Base-by-base conservation (phyloP, 148 eudicot species). In the Chenopodium berlandieri region DNA sequence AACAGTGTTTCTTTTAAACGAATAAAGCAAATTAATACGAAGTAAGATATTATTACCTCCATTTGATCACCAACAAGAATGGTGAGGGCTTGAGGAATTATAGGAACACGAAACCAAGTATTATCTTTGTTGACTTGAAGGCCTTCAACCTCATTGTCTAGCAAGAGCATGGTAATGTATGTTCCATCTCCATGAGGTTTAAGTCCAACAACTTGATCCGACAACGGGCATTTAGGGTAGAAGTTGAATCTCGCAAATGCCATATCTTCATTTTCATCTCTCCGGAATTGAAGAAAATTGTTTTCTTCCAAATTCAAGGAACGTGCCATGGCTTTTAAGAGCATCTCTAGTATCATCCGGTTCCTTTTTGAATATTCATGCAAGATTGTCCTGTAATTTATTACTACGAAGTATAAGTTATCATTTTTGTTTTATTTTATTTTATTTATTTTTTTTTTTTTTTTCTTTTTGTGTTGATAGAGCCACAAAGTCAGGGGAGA, bases 161-260 rank as follows among this genome's bases (percentile, higher is more conserved):
- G 93, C 64, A 90, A 68, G 6, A 90, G 88, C 40, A 89, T 44
- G 8, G 93, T 89, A 22, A 89, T 58, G 9, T 79, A 83, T 3
- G 90, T 79, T 46, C 87, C 90, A 83, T 89, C 93, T 1, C 84
- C 81, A 25, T 90, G 93, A 23, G 91, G 87, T 78, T 84, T 86
- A 37, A 86, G 32, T 0, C 90, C 91, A 0, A 86, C 78, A 44
- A 82, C 85, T 1, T 25, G 81, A 22, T 81, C 85, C 8, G 88
- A 84, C 71, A 65, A 80, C 16, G 78, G 75, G 65, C 92, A 90
- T 1, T 54, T 81, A 46, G 91, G 90, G 79, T 88, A 88, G 67
- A 75, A 88, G 78, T 87, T 88, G 40, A 88, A 90, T 60, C 89
- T 72, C 44, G 86, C 87, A 54, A 68, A 58, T 75, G 84, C 73